Evolutionary conservation across 164 flowering plant genomes (phyloP), one percentile per base, ranked within the genome.

Genomic region (Taxillus chinensis): DNA sequence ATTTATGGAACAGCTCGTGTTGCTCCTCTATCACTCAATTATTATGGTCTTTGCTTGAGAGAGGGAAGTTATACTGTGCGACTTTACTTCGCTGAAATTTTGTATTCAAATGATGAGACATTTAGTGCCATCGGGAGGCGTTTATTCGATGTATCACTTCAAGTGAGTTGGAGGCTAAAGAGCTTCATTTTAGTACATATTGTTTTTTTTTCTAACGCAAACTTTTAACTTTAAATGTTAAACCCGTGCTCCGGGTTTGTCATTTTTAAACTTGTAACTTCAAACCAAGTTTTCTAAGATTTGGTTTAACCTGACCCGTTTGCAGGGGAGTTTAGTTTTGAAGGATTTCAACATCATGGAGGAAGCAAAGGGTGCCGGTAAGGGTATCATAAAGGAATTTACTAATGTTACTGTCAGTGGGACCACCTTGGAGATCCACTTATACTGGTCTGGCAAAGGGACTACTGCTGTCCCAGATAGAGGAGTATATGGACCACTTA

Each of bases 371-470:
- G 95, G 92, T 38, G 75, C 64, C 57, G 80, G 86, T 38, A 76
- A 53, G 54, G 73, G 64, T 16, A 66, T 76, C 40, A 52, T 62
- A 27, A 61, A 37, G 65, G 75, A 67, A 1, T 74, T 78, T 57
- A 49, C 58, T 49, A 46, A 75, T 69, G 76, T 71, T 15, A 0
- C 1, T 41, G 90, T 90, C 1, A 75, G 67, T 67, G 79, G 77
- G 38, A 78, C 79, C 60, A 81, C 95, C 48, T 46, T 90, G 60
- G 91, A 84, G 76, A 85, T 90, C 57, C 84, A 80, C 67, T 73
- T 90, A 57, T 87, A 85, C 67, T 90, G 96, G 93, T 55, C 82
- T 6, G 96, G 96, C n/a, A 85, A 84, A 72, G 96, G 96, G 64
- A 84, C 96, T 5, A 80, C 63, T 39, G 83, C 83, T 7, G 70